phyloP scores from a whole-genome alignment of 495 filamentous ascomycete species.

The Melanomma pulvis-pyrius region DNA sequence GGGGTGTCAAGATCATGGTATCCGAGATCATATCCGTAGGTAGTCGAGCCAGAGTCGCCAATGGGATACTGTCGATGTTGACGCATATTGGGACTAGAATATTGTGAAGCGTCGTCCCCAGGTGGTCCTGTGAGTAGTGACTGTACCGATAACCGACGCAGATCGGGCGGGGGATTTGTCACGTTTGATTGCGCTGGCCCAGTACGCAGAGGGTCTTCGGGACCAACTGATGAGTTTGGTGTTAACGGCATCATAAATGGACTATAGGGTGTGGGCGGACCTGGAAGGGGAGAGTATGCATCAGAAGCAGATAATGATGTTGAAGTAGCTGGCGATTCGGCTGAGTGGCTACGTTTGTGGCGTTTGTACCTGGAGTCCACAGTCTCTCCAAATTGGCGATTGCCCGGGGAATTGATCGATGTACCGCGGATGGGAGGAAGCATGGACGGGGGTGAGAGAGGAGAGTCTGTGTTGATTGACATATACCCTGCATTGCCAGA shows the following conservation, averaged over 20 bases:
- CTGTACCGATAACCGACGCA: constrained; percentile 46
- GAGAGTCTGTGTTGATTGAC: constrained; percentile 17
- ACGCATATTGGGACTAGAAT: constrained; percentile 9
- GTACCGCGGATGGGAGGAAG: constrained; percentile 26
- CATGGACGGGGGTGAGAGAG: constrained; percentile 33
- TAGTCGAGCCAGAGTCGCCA: constrained; percentile 29
- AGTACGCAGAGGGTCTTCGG: constrained; percentile 25
- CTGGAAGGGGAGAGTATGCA: constrained; percentile 32
- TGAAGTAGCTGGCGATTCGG: constrained; percentile 21
- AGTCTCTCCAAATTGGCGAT: constrained; percentile 18
- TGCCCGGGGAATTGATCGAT: constrained; percentile 3
- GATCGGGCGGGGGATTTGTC: constrained; percentile 34
- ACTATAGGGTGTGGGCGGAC: constrained; percentile 35
- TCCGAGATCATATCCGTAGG: constrained; percentile 70
- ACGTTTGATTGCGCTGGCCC: constrained; percentile 3
- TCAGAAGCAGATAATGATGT: constrained; percentile 26
- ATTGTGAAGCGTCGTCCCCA: constrained; percentile 23
- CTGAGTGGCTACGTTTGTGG: constrained; percentile 34
- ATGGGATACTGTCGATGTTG: constrained; percentile 36
- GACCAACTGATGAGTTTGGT: constrained; percentile 35
- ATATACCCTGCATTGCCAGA: constrained; percentile 8
- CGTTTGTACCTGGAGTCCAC: constrained; percentile 14
- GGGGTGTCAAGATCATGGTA: constrained; percentile 68
- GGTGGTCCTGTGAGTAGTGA: constrained; percentile 43
- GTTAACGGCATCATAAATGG: constrained; percentile 35